Percentiles rank a stretch among this genome's conserved stretches.
phyloP scores from a whole-genome alignment of 148 eudicot genomes.

The Vaccinium darrowii region DNA sequence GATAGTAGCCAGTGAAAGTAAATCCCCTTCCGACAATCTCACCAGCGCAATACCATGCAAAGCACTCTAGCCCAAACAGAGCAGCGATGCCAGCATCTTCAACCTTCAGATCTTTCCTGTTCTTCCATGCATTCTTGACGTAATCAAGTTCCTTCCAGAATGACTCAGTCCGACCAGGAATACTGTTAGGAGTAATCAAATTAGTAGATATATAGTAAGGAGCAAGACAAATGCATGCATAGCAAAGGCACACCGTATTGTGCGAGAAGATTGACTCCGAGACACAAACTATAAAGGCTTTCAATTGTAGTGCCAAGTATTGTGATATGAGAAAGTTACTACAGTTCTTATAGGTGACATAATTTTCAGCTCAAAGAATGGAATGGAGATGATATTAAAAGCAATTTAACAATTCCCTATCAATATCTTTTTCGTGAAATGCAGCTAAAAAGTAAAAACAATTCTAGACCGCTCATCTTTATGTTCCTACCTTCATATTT shows the following conservation, averaged over 20 bases:
- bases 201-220: background rate
- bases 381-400: background rate
- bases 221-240: background rate
- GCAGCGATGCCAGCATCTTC: constrained; percentile 49
- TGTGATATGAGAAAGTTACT: background rate
- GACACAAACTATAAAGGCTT: background rate
- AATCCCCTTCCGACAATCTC: constrained; percentile 61
- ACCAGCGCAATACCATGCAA: constrained; percentile 52
- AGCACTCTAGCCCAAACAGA: constrained; percentile 50
- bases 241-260: background rate
- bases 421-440: background rate
- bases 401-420: background rate
- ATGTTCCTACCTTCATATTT: background rate
- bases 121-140: constrained; percentile 46
- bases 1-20: constrained; percentile 52
- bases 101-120: constrained; percentile 46
- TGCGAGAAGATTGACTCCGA: background rate
- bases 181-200: constrained; percentile 22
- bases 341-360: background rate
- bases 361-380: background rate
- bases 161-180: constrained; percentile 48
- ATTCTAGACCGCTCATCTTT: background rate
- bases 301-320: no score
- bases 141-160: constrained; percentile 51
- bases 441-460: background rate